These are phyloP conservation scores for Forsythia viridissima DNA, from an alignment of 257 asterid genomes.

Conservation along the genomic window DNA sequence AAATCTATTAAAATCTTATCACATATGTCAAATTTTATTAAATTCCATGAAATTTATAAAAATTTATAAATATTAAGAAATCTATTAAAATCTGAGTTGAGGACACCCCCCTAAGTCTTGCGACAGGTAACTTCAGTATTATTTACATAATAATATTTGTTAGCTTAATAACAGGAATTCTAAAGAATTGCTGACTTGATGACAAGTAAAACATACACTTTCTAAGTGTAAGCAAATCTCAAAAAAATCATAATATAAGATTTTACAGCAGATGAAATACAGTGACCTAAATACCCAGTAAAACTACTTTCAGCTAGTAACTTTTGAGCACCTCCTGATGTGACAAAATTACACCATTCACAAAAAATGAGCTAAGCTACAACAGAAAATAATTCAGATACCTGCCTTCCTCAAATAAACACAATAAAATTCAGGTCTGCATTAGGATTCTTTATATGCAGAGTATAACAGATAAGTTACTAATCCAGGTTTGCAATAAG, in stretches of 20 bases:
- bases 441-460: neutral
- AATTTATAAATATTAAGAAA: too few relatives aligned
- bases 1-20: too few relatives aligned
- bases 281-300: neutral
- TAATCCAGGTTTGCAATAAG: conserved; percentile 2
- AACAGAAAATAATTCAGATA: neutral
- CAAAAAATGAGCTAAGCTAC: neutral
- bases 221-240: neutral
- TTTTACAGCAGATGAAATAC: conserved; percentile 2
- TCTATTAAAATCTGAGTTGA: too few relatives aligned
- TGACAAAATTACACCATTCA: neutral
- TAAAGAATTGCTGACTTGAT: neutral
- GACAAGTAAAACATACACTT: neutral
- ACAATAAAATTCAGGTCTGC: neutral
- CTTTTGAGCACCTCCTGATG: neutral
- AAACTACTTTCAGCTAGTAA: conserved; percentile 16
- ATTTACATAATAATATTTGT: neutral
- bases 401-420: neutral
- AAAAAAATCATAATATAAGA: neutral
- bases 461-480: neutral
- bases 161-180: neutral
- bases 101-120: neutral
- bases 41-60: too few relatives aligned
- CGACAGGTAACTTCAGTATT: conserved; percentile 4
- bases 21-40: too few relatives aligned